Evolutionary conservation across 768 basidiomycete genomes (phyloP), one percentile per base, ranked within the genome.

Genomic region (Collybia sp.): DNA sequence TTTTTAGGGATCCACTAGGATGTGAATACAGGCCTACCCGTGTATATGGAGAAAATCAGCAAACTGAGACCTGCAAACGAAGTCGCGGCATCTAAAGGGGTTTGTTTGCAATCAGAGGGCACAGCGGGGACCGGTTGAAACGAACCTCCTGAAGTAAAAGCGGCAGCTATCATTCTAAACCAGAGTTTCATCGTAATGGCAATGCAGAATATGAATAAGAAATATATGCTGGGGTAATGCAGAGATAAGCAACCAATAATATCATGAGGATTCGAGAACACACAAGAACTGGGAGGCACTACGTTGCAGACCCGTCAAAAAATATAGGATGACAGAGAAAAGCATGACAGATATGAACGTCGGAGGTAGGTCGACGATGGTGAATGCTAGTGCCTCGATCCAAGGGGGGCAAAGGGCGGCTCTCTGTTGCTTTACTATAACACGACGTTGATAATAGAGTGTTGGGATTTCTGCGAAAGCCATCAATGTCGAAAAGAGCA

Each of bases 261-360:
- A 40, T 16, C n/a, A 12, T 16, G 42, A 13, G 19, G 20, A 51
- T n/a, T n/a, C n/a, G 60, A 10, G 8, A 10, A 65, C 82, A 53
- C 46, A 84, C 82, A 88, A 86, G 61, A 83, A 89, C 53, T 85
- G 80, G 3, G 57, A 49, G 1, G 79, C 77, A 1, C 69, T 67
- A 38, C 65, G 63, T 57, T 85, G 80, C 12, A 88, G 66, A 5
- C 72, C 69, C 15, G 80, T 77, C 51, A 86, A 58, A 54, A 85
- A 85, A 59, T 87, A 88, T 4, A 86, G 44, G 19, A 79, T 62
- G 40, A 80, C 57, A 20, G 58, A 53, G 53, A 79, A 82, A 2
- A 73, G 38, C 6, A 67, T 39, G 12, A 71, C 65, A 1, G 71
- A 79, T 13, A 68, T 9, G 48, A 79, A 63, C 0, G 77, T 79